Evolutionary conservation across 1,139 yeast genomes (phyloP), one percentile per base, ranked within the genome.

Genomic region (Tardiomyces depauwii): DNA sequence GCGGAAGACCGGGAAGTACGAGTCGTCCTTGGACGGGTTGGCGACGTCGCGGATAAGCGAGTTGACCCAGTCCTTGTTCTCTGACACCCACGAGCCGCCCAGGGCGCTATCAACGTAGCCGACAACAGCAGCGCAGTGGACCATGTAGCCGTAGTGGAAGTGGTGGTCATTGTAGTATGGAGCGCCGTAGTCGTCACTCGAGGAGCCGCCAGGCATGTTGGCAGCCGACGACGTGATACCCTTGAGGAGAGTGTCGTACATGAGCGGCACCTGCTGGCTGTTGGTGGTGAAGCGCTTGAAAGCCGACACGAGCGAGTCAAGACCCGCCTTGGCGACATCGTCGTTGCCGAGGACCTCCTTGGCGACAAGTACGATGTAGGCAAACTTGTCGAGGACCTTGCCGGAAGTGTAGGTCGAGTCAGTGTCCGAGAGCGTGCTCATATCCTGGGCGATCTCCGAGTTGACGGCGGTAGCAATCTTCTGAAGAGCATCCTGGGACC

Each of bases 81-180:
- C 77, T 43, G 64, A 56, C 11, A 75, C 78, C 89, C 91, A 83
- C 14, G 74, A 67, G 39, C 85, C 85, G 42, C 80, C 80, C 41
- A 64, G 60, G 52, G 74, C 66, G 25, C 67, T 58, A 61, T 84
- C 91, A 42, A 81, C 71, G 51, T 74, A 68, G 13, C 83, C 89
- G 48, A 82, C 72, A 41, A 81, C 73, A 3, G 91, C 89, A 12
- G 88, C 87, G 13, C 89, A 82, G 57, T 82, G 88, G 45, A 83
- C 71, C 55, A 73, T 74, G 64, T 82, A 82, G 25, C 89, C 88
- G 58, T 80, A 82, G 58, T 83, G 89, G 77, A 81, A 82, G 60
- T 82, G 89, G 57, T 79, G 89, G 61, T 82, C 89, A 54, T 82
- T 82, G 64, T 82, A 82, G 63, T 73, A 77, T 13, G 80, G 73